Evolutionary conservation across 768 basidiomycete species (phyloP), one percentile per base, ranked within the genome.

Genomic region (Lyophyllum atratum): DNA sequence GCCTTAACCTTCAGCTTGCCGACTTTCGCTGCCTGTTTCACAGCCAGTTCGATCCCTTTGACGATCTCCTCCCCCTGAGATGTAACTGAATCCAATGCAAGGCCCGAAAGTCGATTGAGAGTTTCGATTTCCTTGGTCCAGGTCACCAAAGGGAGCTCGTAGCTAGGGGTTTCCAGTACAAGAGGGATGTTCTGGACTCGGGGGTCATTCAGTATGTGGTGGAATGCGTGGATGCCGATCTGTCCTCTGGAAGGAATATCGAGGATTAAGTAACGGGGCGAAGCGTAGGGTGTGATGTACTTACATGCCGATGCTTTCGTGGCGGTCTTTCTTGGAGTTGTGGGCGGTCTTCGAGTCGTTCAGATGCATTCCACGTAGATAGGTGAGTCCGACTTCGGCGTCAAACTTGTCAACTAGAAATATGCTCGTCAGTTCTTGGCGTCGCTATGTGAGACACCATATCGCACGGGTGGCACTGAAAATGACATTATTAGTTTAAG

Each of bases 251-350:
- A 12, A 39, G 37, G n/a, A 2, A 21, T 19, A 46, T 2, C 25
- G 24, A 25, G 10, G 12, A 19, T 28, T 9, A 12, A 24, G 49
- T 19, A 25, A 17, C 3, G 46, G 33, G 46, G 21, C 33, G 11
- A 10, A 43, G 52, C 17, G 12, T 15, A 42, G 39, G 39, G 14
- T 40, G 33, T 17, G 52, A 34, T 1, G 31, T 51, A 5, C 89
- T 59, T 65, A 91, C 89, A 90, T 68, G 21, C 93, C 93, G 34
- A 95, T 86, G 59, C 92, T 94, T 69, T 93, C 86, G 62, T 95
- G 93, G 37, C 90, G 73, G 64, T 95, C 93, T 61, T 84, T 86
- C 62, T 81, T 86, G 12, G 87, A 86, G 3, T 77, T 81, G 12
- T 84, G 75, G 1, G 73, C 75, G 9, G 80, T 81, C 68, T 92